Evolutionary conservation across 2,329 filamentous ascomycete species (phyloP), one percentile per base, ranked within the genome.

Genomic region (Colletotrichum orchidophilum): DNA sequence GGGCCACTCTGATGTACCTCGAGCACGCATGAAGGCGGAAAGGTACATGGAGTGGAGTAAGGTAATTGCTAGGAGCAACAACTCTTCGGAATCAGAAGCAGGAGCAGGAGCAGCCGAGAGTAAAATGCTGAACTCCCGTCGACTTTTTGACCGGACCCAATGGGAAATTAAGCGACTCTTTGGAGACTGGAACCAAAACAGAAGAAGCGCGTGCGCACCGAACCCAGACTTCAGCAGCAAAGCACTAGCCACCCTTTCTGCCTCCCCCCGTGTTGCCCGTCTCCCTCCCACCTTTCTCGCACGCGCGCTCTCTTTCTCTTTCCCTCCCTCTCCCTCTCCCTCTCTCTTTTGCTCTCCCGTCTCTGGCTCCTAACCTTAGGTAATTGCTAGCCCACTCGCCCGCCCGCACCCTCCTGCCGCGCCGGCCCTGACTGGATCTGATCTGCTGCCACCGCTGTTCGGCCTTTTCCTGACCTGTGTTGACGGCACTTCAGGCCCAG

Each of bases 141-240:
- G 61, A 63, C 12, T 29, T 49, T 29, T 49, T 29, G 63, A 58
- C 26, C n/a, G 49, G 35, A 50, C 59, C 63, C 26, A 70, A 57
- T 50, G 63, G 50, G 63, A 67, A 57, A 67, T 59, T 63, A 54
- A 50, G 52, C 53, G 39, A 67, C 46, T 57, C 13, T 57, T 39
- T 50, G 50, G 46, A 55, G 50, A 52, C 52, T 52, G 50, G 58
- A 53, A 53, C 58, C 58, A 71, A 71, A 71, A 71, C 68, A 67
- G 54, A 57, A 24, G 60, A 26, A 65, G 52, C 61, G 39, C 55
- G 64, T 67, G 64, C 64, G 49, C 64, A 62, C 31, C n/a, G 63
- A 66, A 62, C 57, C 13, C 49, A 68, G 50, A 42, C 35, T 27
- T 29, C 31, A 29, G 31, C 27, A 54, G 61, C 49, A 52, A 39